These are phyloP conservation scores for Magnusiomyces sp. DNA, from an alignment of 1,139 yeast species.

Conservation along the genomic window DNA sequence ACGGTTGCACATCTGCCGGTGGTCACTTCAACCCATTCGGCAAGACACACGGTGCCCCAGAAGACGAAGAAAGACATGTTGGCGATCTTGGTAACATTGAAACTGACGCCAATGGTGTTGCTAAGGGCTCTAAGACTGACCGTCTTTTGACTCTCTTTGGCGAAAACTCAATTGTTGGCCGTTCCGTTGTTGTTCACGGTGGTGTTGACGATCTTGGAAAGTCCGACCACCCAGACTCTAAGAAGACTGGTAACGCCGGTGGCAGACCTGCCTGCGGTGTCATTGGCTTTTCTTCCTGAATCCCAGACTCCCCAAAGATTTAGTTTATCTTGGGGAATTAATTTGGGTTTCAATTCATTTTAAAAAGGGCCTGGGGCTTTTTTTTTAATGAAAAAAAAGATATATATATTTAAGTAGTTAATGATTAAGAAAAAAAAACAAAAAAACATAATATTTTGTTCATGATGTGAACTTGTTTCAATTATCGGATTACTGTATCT, in stretches of 20 bases:
- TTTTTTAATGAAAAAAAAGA: no score
- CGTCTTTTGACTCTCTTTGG: slow-evolving; percentile 71
- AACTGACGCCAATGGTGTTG: slow-evolving; percentile 80
- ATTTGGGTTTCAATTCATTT: no score
- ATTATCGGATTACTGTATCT: no score
- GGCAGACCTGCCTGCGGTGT: slow-evolving; percentile 99
- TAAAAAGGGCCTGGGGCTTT: no score
- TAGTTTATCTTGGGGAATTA: no score
- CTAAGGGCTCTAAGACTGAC: slow-evolving; percentile 83
- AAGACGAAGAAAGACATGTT: slow-evolving; percentile 82
- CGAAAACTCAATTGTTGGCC: slow-evolving; percentile 78
- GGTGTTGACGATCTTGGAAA: slow-evolving; percentile 95
- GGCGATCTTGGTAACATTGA: slow-evolving; percentile 95
- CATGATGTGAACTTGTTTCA: no score
- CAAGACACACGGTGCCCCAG: slow-evolving; percentile 91
- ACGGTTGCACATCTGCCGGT: slow-evolving; percentile 98
- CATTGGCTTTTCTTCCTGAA: slow-evolving; percentile 55
- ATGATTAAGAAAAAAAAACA: no score
- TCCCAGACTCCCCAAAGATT: neutral
- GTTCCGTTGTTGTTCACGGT: slow-evolving; percentile 92
- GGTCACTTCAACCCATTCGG: slow-evolving; percentile 96
- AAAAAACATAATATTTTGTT: no score
- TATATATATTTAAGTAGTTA: no score
- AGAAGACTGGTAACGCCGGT: slow-evolving; percentile 98
- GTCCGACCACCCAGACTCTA: slow-evolving; percentile 90